Evolutionary conservation across 352 stramenopile genomes (phyloP).

Genomic region (Phytopythium chamaehyphon): DNA sequence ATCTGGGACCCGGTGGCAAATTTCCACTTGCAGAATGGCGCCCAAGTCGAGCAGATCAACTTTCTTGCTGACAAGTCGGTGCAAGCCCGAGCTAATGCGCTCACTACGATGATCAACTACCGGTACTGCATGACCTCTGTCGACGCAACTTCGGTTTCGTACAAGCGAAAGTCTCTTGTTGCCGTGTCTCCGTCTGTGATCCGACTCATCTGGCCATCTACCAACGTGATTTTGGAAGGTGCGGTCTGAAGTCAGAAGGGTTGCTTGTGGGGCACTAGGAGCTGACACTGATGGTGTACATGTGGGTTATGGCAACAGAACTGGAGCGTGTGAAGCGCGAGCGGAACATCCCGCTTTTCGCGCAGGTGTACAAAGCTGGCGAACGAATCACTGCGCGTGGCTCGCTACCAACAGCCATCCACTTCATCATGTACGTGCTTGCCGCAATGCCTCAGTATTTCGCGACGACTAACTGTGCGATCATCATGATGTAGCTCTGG

Average conservation of each 20-base stretch:
- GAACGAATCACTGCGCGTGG: conserved; percentile 67
- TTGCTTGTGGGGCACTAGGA: too few species aligned
- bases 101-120: conserved; percentile 88
- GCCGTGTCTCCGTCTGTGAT: conserved; percentile 54
- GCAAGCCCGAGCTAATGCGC: conserved; percentile 34
- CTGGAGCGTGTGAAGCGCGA: conserved; percentile 39
- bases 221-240: conserved; percentile 67
- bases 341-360: conserved; percentile 71
- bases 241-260: conserved; percentile 5
- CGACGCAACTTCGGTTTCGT: conserved; percentile 70
- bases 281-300: too few species aligned
- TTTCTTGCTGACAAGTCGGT: conserved; percentile 67
- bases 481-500: conserved; percentile 42
- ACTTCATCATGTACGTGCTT: conserved; percentile 81
- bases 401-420: conserved; percentile 61
- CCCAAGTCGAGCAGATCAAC: conserved; percentile 84
- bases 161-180: conserved; percentile 68
- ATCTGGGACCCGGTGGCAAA: conserved; percentile 82
- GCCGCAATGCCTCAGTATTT: too few species aligned
- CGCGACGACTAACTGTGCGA: too few species aligned
- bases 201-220: conserved; percentile 49
- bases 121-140: conserved; percentile 83
- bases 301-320: conserved; percentile 11
- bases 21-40: conserved; percentile 83
- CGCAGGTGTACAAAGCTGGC: conserved; percentile 55